Evolutionary conservation across 2,329 filamentous ascomycete genomes (phyloP).

Genomic region (Aspergillus udagawae): DNA sequence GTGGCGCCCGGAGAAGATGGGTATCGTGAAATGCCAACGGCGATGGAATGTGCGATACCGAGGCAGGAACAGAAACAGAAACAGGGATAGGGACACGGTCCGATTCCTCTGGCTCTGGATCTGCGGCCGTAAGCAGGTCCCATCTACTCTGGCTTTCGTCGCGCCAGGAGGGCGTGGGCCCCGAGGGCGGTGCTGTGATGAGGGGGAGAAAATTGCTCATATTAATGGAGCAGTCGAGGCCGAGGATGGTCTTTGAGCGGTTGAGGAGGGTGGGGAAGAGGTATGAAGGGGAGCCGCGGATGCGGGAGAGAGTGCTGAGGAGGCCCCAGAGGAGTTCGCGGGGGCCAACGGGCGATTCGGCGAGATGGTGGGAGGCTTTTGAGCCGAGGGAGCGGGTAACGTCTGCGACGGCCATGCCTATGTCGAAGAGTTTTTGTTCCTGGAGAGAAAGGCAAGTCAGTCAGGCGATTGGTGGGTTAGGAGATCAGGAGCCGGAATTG

Average conservation of each 20-base stretch:
- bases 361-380: constrained; percentile 24
- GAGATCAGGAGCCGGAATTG: neutral
- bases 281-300: constrained; percentile 37
- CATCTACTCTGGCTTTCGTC: neutral
- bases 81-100: neutral
- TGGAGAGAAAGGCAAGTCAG: constrained; percentile 6
- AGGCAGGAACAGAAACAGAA: neutral
- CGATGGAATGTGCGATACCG: neutral
- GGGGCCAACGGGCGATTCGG: constrained; percentile 29
- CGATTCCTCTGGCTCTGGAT: neutral
- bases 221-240: constrained; percentile 28
- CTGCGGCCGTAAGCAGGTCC: neutral
- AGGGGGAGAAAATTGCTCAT: constrained; percentile 26
- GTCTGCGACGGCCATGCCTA: constrained; percentile 31
- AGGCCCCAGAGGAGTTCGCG: constrained; percentile 38
- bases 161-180: neutral
- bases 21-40: neutral
- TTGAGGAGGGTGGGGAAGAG: constrained; percentile 32
- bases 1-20: neutral
- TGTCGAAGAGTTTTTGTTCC: constrained; percentile 38
- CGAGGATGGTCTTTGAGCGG: constrained; percentile 27
- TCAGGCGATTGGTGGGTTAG: neutral
- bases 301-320: constrained; percentile 34
- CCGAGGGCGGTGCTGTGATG: constrained; percentile 10
- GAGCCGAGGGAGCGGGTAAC: constrained; percentile 29